Percentiles rank a stretch among this genome's conserved stretches.
Conservation (phyloP, 1,139 yeast genomes). For the Kluyveromyces sp. region DNA sequence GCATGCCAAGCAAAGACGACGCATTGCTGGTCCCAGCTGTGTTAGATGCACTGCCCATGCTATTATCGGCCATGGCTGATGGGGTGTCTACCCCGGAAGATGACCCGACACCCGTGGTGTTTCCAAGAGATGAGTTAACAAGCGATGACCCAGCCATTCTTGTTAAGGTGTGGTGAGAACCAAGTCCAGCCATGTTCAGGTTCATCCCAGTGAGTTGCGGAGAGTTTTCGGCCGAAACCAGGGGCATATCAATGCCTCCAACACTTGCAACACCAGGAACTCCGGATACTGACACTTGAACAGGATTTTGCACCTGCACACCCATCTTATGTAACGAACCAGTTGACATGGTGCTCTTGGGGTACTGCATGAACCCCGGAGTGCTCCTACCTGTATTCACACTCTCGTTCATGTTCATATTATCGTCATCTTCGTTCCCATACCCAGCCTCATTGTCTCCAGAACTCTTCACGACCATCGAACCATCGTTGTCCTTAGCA, state of each 20-base stretch:
- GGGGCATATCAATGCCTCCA: conserved; percentile 1
- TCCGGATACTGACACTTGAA: no score
- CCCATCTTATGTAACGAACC: conserved; percentile 2
- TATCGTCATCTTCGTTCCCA: background rate
- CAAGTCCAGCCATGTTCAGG: background rate
- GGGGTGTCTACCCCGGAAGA: background rate
- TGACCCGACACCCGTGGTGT: background rate
- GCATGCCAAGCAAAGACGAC: conserved; percentile 2
- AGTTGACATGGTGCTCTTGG: background rate
- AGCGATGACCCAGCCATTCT: background rate
- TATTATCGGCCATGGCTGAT: background rate
- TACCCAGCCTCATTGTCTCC: background rate
- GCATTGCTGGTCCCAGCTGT: background rate
- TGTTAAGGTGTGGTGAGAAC: background rate
- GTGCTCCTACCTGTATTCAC: background rate
- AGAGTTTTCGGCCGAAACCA: background rate
- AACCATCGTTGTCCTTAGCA: background rate
- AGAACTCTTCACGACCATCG: background rate
- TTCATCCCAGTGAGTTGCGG: background rate
- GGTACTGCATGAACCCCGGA: conserved; percentile 1
- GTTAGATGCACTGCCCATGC: background rate
- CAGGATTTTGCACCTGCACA: background rate
- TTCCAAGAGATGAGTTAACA: background rate
- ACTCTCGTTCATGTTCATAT: background rate
- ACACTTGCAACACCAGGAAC: no score